Percentiles rank a stretch among this genome's conserved stretches.
Evolutionary conservation across 768 basidiomycete genomes (phyloP).

Genomic region (Suillus fuscotomentosus): DNA sequence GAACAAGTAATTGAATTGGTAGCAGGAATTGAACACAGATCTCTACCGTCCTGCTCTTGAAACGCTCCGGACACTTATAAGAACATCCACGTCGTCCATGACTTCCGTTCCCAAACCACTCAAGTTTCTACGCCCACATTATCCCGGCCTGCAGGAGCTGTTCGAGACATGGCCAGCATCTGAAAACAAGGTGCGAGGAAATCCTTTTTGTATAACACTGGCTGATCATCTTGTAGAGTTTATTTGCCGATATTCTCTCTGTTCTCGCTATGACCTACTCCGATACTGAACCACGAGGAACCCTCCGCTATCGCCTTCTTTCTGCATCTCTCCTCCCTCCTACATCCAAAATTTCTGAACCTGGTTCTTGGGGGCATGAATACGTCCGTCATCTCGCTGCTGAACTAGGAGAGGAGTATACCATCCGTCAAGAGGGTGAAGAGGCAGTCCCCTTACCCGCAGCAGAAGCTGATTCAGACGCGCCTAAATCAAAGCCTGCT

Average conservation of each 20-base stretch:
- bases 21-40: constrained; percentile 81
- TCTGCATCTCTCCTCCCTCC: constrained; percentile 60
- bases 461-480: constrained; percentile 28
- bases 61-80: constrained; percentile 88
- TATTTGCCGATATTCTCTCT: constrained; percentile 96
- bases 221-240: constrained; percentile 50
- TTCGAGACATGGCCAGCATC: constrained; percentile 82
- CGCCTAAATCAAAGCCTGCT: constrained; percentile 31
- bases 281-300: constrained; percentile 95
- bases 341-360: constrained; percentile 72
- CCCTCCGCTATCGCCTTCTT: constrained; percentile 86
- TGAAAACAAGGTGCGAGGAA: constrained; percentile 61
- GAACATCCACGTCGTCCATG: constrained; percentile 98
- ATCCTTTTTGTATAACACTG: neutral
- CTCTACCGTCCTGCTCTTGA: constrained; percentile 91
- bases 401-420: constrained; percentile 94
- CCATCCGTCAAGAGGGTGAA: constrained; percentile 56
- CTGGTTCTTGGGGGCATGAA: constrained; percentile 99
- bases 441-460: constrained; percentile 20
- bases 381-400: constrained; percentile 96
- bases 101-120: constrained; percentile 98
- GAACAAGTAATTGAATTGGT: constrained; percentile 15
- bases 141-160: constrained; percentile 78
- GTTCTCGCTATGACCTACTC: constrained; percentile 99
- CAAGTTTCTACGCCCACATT: constrained; percentile 95